phyloP scores from a whole-genome alignment of 495 filamentous ascomycete species.

The Hypoxylon trugodes region DNA sequence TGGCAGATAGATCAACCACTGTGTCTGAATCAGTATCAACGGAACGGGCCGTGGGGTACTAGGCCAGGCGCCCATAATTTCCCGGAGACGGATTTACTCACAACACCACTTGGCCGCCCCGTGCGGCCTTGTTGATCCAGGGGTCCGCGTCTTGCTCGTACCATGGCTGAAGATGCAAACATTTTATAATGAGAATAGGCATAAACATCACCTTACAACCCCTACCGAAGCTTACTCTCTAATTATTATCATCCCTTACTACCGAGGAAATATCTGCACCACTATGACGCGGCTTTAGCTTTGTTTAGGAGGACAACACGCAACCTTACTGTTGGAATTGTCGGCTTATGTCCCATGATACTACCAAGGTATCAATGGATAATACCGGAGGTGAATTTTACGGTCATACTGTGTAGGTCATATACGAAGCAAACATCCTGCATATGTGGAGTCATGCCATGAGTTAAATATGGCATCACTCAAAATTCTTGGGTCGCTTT shows the following conservation, averaged over 20 bases:
- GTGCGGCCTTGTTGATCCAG: conserved; percentile 33
- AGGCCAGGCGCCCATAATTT: conserved; percentile 32
- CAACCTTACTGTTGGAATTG: conserved; percentile 7
- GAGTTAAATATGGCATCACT: conserved; percentile 10
- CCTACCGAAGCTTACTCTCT: conserved; percentile 12
- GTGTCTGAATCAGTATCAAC: conserved; percentile 28
- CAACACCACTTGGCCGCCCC: conserved; percentile 29
- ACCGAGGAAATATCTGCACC: conserved; percentile 7
- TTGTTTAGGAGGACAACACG: conserved; percentile 19
- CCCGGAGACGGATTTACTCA: conserved; percentile 30
- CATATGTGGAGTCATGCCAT: conserved; percentile 18
- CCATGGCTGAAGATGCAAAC: conserved; percentile 25
- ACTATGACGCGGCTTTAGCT: conserved; percentile 11
- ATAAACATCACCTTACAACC: conserved; percentile 12
- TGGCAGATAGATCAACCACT: conserved; percentile 26
- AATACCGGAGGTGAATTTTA: background rate
- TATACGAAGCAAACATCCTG: conserved; percentile 23
- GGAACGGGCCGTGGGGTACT: conserved; percentile 39
- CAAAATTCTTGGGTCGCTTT: conserved; percentile 2
- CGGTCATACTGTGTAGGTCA: background rate
- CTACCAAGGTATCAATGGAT: background rate
- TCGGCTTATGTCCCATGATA: conserved; percentile 14
- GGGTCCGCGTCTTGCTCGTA: conserved; percentile 29
- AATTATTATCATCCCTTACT: conserved; percentile 31
- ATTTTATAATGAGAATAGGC: conserved; percentile 9